Conservation (phyloP, 345 rosid species). For the Gossypium mustelinum region DNA sequence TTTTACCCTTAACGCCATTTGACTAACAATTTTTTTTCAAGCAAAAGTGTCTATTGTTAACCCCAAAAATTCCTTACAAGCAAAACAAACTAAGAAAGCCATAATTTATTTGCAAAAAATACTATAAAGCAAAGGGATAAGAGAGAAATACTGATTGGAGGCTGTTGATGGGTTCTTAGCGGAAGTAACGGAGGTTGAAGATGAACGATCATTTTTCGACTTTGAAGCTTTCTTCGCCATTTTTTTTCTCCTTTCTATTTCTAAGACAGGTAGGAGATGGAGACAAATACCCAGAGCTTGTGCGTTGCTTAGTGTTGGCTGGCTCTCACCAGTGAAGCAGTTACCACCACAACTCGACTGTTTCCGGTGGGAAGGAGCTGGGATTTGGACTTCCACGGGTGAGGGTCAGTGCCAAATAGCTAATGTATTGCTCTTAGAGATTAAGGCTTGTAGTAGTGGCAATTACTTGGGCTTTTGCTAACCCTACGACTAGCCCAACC, state of each 20-base stretch:
- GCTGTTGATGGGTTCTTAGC: not conserved
- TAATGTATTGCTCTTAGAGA: not conserved
- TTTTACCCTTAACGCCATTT: not conserved
- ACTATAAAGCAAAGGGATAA: not conserved
- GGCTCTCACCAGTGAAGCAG: not conserved
- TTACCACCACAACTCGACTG: not conserved
- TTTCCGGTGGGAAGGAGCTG: not conserved
- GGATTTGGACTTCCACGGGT: not conserved
- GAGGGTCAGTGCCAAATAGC: not conserved
- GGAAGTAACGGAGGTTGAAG: not conserved
- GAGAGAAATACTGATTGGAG: conserved; percentile 9
- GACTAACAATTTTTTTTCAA: not conserved
- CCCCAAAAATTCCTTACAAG: not conserved
- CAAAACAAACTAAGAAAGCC: not conserved
- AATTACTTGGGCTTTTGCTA: not conserved
- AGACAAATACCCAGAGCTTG: not conserved
- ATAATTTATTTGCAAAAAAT: not conserved
- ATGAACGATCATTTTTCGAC: not conserved
- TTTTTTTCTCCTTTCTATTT: not conserved
- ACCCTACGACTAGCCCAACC: not conserved
- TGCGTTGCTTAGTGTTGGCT: not conserved
- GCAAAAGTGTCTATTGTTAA: not conserved
- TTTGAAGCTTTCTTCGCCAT: conserved; percentile 5
- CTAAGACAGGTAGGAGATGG: not conserved
- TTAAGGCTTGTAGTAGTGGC: not conserved